These are phyloP conservation scores for Aspergillus carlsbadensis DNA, from an alignment of 495 filamentous ascomycete species.

Conservation along the genomic window DNA sequence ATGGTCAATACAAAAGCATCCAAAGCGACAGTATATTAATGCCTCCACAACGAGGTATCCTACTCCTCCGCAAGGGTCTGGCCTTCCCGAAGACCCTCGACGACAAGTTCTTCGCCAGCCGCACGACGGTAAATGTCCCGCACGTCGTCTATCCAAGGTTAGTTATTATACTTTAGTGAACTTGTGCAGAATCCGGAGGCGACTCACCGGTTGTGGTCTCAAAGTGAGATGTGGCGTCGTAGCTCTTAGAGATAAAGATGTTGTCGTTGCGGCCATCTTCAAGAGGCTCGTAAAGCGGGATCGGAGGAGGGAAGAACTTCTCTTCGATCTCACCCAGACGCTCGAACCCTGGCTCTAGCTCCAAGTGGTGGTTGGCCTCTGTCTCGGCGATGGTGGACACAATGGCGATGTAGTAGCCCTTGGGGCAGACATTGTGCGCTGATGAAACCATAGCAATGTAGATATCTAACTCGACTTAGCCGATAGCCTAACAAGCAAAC, in stretches of 20 bases:
- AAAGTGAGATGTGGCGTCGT: slow-evolving; percentile 96
- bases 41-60: slow-evolving; percentile 17
- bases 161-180: not conserved
- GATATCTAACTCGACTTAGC: slow-evolving; percentile 63
- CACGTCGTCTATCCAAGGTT: slow-evolving; percentile 67
- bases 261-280: slow-evolving; percentile 84
- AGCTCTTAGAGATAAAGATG: slow-evolving; percentile 97
- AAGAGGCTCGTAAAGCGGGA: slow-evolving; percentile 89
- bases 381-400: slow-evolving; percentile 96
- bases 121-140: slow-evolving; percentile 88
- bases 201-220: slow-evolving; percentile 76
- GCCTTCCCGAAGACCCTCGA: slow-evolving; percentile 54
- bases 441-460: slow-evolving; percentile 97
- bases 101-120: slow-evolving; percentile 81
- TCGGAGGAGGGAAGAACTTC: slow-evolving; percentile 91
- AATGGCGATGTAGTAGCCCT: slow-evolving; percentile 98
- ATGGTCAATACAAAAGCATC: slow-evolving; percentile 28
- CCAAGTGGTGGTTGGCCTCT: slow-evolving; percentile 87
- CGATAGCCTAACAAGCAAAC: not conserved
- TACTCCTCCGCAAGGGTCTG: slow-evolving; percentile 53
- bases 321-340: slow-evolving; percentile 92
- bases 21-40: slow-evolving; percentile 34
- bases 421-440: slow-evolving; percentile 97
- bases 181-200: not conserved
- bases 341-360: slow-evolving; percentile 91